Conservation (phyloP, 106 monocot genomes). For the Ottelia alismoides region DNA sequence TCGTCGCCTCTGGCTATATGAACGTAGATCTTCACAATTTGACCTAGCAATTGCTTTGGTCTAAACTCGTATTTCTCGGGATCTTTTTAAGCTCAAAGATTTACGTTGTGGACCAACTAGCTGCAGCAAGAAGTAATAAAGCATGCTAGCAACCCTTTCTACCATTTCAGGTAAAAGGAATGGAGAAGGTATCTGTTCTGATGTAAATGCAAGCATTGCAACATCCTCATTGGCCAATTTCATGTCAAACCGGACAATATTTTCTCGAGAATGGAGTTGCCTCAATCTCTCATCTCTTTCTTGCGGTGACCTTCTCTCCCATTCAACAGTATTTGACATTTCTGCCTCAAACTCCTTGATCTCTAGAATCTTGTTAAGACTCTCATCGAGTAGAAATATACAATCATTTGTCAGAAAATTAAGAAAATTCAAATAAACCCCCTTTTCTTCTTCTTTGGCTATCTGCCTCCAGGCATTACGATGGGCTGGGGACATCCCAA, state of each 20-base stretch:
- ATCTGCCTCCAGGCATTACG: conserved; percentile 85
- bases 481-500: conserved; percentile 95
- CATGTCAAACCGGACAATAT: conserved; percentile 90
- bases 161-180: conserved; percentile 99
- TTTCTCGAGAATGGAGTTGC: conserved; percentile 67
- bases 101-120: conserved; percentile 92
- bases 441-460: conserved; percentile 95
- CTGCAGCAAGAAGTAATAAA: conserved; percentile 93
- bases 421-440: conserved; percentile 89
- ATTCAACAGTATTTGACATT: conserved; percentile 74
- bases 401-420: conserved; percentile 98
- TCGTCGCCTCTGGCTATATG: conserved; percentile 89
- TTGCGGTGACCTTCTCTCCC: conserved; percentile 83
- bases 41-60: conserved; percentile 86
- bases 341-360: conserved; percentile 94
- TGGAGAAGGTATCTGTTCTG: conserved; percentile 90
- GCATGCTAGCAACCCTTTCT: conserved; percentile 92
- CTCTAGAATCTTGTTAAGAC: conserved; percentile 95
- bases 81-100: conserved; percentile 85
- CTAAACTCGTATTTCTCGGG: conserved; percentile 98
- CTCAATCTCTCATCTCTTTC: conserved; percentile 92
- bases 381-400: conserved; percentile 99
- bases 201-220: conserved; percentile 82
- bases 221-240: conserved; percentile 98
- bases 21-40: conserved; percentile 92